phyloP scores from a whole-genome alignment of 1,284 basidiomycete species.

The Trichosporon sp. region DNA sequence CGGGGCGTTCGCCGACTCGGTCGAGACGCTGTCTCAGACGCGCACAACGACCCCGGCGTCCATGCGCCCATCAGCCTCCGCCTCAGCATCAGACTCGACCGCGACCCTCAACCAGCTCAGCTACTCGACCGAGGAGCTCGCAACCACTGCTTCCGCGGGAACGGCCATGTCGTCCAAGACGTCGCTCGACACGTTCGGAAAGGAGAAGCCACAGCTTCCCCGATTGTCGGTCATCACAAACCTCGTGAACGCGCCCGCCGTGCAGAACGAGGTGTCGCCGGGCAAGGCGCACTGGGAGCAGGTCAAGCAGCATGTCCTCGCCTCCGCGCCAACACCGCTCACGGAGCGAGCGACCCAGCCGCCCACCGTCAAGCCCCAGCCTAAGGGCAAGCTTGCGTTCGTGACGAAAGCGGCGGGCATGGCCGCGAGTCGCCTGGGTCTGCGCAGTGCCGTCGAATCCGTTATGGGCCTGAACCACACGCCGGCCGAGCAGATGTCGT shows the following conservation, averaged over 20 bases:
- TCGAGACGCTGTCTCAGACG: not conserved
- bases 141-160: not conserved
- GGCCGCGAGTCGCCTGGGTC: slow-evolving; percentile 27
- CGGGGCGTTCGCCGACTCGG: not conserved
- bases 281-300: slow-evolving; percentile 44
- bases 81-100: not conserved
- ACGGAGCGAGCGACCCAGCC: slow-evolving; percentile 22
- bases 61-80: not conserved
- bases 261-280: slow-evolving; percentile 20
- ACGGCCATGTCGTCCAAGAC: not conserved
- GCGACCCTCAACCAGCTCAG: not conserved
- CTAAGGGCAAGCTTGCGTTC: slow-evolving; percentile 22
- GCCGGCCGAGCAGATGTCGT: slow-evolving; percentile 18
- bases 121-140: not conserved
- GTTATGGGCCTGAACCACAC: slow-evolving; percentile 36
- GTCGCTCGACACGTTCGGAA: not conserved
- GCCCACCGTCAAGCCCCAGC: slow-evolving; percentile 13
- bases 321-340: slow-evolving; percentile 27
- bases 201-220: slow-evolving; percentile 7
- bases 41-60: not conserved
- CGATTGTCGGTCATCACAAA: not conserved
- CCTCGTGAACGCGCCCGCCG: not conserved
- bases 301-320: slow-evolving; percentile 39
- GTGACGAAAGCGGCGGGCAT: slow-evolving; percentile 36
- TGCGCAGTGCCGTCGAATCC: slow-evolving; percentile 39